Evolutionary conservation across 2,329 filamentous ascomycete genomes (phyloP).

Genomic region (Fonsecaea pedrosoi): DNA sequence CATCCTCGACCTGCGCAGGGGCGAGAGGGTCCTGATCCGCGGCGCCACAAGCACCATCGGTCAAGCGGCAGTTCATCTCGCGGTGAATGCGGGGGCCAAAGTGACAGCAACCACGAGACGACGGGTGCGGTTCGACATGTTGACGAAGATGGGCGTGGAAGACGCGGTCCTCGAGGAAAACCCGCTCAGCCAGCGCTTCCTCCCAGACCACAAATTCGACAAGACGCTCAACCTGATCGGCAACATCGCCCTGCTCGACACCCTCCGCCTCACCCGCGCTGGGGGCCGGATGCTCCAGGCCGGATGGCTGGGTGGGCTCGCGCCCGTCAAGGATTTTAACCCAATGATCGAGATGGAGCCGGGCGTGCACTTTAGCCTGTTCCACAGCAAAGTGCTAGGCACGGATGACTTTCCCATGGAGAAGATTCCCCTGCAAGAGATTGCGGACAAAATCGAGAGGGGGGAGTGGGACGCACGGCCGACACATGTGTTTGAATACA

Average conservation of each 20-base stretch:
- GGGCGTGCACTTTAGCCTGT: conserved; percentile 57
- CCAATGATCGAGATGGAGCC: conserved; percentile 54
- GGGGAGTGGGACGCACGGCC: conserved; percentile 44
- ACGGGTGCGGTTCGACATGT: conserved; percentile 41
- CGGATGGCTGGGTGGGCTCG: conserved; percentile 52
- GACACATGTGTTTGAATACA: conserved; percentile 45
- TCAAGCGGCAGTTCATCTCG: conserved; percentile 50
- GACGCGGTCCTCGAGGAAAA: conserved; percentile 41
- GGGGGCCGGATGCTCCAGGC: conserved; percentile 50
- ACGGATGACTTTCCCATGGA: conserved; percentile 48
- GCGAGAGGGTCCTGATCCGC: conserved; percentile 49
- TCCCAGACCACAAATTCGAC: conserved; percentile 44
- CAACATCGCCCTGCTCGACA: conserved; percentile 50
- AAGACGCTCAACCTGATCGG: conserved; percentile 50
- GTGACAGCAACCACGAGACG: conserved; percentile 52
- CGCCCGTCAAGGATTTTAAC: conserved; percentile 51
- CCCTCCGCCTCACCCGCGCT: conserved; percentile 45
- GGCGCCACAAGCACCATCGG: conserved; percentile 53
- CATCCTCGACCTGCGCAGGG: conserved; percentile 46
- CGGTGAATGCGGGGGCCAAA: conserved; percentile 46
- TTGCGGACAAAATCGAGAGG: conserved; percentile 48
- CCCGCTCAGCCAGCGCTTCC: conserved; percentile 36
- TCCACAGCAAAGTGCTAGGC: conserved; percentile 51
- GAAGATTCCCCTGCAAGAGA: conserved; percentile 49
- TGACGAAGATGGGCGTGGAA: conserved; percentile 44